Evolutionary conservation across 352 stramenopile species (phyloP).

Genomic region (Elongisporangium senticosum): DNA sequence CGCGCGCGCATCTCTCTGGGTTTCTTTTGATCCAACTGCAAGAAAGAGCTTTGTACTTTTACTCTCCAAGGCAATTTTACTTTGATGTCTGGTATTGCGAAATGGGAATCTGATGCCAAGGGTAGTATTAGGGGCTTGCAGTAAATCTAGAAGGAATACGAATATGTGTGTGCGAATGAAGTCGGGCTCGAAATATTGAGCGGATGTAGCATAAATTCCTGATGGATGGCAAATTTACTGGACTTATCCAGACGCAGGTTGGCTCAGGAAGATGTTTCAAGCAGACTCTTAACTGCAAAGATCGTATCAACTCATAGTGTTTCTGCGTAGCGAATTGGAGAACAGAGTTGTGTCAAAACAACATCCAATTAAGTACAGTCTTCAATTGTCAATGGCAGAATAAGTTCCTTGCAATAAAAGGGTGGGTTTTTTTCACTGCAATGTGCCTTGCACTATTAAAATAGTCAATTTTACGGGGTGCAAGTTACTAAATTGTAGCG

Average conservation of each 20-base stretch:
- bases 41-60: neutral
- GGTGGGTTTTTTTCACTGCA: no score
- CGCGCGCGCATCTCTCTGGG: neutral
- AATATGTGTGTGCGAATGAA: neutral
- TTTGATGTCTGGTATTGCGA: no score
- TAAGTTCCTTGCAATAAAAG: no score
- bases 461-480: neutral
- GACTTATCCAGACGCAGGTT: neutral
- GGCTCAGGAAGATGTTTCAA: neutral
- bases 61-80: no score
- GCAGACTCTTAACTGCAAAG: neutral
- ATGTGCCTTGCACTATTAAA: no score
- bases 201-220: neutral
- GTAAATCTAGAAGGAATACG: neutral
- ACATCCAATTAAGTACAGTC: no score
- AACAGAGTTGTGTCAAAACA: no score
- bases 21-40: neutral
- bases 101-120: no score
- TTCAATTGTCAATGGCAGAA: no score
- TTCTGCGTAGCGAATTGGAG: neutral
- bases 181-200: neutral
- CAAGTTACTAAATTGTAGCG: neutral
- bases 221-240: neutral
- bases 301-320: neutral
- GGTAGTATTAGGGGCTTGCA: no score